Evolutionary conservation across 225 moss, liverwort and hornwort genomes (phyloP).

Genomic region (Sphagnum contortum): DNA sequence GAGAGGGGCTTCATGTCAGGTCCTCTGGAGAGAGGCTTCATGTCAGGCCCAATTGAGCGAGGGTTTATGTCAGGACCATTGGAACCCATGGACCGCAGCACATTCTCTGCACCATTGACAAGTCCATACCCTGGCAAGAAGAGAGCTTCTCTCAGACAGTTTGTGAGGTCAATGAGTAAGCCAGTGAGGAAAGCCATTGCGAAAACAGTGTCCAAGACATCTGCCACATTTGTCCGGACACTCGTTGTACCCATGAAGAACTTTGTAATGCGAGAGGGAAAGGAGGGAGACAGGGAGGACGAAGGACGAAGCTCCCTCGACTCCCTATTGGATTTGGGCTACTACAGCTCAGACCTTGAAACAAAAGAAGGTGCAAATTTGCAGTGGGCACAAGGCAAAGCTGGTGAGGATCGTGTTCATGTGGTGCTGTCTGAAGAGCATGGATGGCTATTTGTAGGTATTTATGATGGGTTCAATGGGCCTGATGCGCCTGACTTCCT

Average conservation of each 20-base stretch:
- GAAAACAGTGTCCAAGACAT: conserved; percentile 66
- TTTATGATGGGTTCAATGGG: conserved; percentile 95
- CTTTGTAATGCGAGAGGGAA: conserved; percentile 40
- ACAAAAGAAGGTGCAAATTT: conserved; percentile 58
- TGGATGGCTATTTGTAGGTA: conserved; percentile 95
- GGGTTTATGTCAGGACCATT: conserved; percentile 74
- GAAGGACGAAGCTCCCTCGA: conserved; percentile 24
- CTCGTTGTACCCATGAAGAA: conserved; percentile 70
- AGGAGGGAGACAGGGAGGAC: conserved; percentile 23
- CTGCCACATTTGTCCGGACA: conserved; percentile 56
- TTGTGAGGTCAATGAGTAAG: conserved; percentile 65
- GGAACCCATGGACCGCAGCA: conserved; percentile 80
- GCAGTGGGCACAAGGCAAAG: conserved; percentile 99
- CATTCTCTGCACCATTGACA: conserved; percentile 85
- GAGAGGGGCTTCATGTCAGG: conserved; percentile 98
- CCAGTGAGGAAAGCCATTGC: conserved; percentile 79
- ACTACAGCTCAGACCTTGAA: conserved; percentile 64
- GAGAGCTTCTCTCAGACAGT: conserved; percentile 52
- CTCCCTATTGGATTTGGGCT: conserved; percentile 33
- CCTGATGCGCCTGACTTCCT: conserved; percentile 98
- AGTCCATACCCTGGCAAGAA: conserved; percentile 46
- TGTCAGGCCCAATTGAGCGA: conserved; percentile 91
- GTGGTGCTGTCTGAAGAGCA: conserved; percentile 94
- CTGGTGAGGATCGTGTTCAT: conserved; percentile 98
- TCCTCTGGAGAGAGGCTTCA: conserved; percentile 82